phyloP scores from a whole-genome alignment of 2,329 filamentous ascomycete genomes.

The Periconia sp. region DNA sequence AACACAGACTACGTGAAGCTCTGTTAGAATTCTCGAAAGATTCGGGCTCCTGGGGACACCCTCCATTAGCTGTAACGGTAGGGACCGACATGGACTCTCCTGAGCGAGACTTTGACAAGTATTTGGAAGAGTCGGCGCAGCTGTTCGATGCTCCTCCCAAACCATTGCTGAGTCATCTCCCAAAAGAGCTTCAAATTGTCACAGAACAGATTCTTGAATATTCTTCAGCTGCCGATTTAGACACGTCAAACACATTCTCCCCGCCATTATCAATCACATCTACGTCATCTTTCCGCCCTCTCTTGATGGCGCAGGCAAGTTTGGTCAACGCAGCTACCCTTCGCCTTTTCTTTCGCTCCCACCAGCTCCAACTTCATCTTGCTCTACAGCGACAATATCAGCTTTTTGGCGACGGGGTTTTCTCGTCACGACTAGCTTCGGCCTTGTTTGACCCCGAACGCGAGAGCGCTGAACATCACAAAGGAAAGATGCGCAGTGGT shows the following conservation, averaged over 20 bases:
- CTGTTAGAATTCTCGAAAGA: conserved; percentile 32
- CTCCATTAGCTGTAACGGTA: background rate
- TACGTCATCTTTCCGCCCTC: conserved; percentile 75
- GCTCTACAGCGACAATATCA: conserved; percentile 79
- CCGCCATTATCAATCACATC: conserved; percentile 64
- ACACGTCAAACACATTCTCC: conserved; percentile 43
- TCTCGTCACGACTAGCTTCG: conserved; percentile 78
- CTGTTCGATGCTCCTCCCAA: conserved; percentile 33
- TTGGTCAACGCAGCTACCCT: conserved; percentile 80
- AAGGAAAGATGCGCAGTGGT: conserved; percentile 69
- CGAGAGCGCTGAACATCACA: conserved; percentile 75
- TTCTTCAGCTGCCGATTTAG: background rate
- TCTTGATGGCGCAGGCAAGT: conserved; percentile 75
- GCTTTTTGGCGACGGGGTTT: conserved; percentile 82
- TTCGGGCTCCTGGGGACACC: background rate
- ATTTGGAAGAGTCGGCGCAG: conserved; percentile 33
- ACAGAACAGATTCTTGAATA: conserved; percentile 25
- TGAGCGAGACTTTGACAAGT: conserved; percentile 20
- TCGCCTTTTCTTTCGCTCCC: conserved; percentile 75
- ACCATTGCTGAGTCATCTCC: conserved; percentile 13
- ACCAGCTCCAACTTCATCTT: conserved; percentile 75
- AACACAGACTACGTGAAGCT: conserved; percentile 46
- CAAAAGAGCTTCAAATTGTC: conserved; percentile 36
- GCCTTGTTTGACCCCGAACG: conserved; percentile 86
- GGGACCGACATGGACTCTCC: background rate